These are phyloP conservation scores for Saprolegnia diclina DNA, from an alignment of 352 stramenopile species.

Conservation along the genomic window DNA sequence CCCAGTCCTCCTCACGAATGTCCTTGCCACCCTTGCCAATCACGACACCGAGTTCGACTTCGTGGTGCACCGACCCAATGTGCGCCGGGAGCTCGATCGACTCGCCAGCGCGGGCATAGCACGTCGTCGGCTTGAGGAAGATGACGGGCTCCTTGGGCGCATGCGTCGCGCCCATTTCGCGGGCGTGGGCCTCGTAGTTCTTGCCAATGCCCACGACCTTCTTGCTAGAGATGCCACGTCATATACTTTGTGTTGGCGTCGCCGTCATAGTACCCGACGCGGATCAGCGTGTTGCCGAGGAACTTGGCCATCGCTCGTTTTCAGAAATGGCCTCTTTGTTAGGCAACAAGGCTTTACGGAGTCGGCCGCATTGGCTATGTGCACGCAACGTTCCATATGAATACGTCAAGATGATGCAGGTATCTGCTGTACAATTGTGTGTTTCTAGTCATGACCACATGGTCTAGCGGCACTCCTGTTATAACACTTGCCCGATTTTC, in stretches of 20 bases:
- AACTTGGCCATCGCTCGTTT: conserved; percentile 6
- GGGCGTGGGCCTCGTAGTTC: conserved; percentile 78
- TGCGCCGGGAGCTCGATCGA: conserved; percentile 57
- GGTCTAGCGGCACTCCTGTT: no score
- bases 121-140: conserved; percentile 79
- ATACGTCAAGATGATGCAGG: no score
- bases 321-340: not conserved
- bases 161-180: conserved; percentile 62
- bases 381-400: no score
- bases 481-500: not conserved
- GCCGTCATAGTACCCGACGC: conserved; percentile 6
- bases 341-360: no score
- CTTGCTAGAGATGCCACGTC: conserved; percentile 38
- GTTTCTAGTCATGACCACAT: no score
- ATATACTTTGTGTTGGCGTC: not conserved
- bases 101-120: conserved; percentile 54
- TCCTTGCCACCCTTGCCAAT: conserved; percentile 61
- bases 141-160: conserved; percentile 67
- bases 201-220: conserved; percentile 82
- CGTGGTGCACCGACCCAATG: conserved; percentile 74
- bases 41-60: conserved; percentile 78
- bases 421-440: no score
- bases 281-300: conserved; percentile 14
- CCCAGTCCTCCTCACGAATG: conserved; percentile 52
- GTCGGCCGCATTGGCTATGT: no score